These are phyloP conservation scores for Kernera saxatilis DNA, from an alignment of 345 rosid species.

Conservation along the genomic window DNA sequence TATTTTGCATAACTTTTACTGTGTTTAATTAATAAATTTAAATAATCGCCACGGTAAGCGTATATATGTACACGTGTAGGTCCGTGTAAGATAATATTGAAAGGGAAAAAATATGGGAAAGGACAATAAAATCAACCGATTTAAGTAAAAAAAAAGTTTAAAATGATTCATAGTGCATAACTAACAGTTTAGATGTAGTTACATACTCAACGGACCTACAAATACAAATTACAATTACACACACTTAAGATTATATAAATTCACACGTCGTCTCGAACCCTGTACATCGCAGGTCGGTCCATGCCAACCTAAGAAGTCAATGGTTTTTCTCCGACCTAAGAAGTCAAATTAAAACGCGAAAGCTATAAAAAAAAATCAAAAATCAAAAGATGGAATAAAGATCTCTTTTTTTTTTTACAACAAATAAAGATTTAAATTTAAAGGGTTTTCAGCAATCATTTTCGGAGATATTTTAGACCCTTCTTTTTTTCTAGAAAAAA, in stretches of 20 bases:
- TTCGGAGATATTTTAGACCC: background rate
- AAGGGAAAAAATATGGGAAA: background rate
- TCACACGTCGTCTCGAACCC: background rate
- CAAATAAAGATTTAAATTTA: background rate
- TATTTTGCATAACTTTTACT: slow-evolving; percentile 11
- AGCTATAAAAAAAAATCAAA: background rate
- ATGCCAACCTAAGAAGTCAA: background rate
- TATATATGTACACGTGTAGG: background rate
- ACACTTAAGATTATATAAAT: background rate
- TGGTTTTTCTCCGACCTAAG: background rate
- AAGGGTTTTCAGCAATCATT: slow-evolving; percentile 8
- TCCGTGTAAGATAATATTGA: background rate
- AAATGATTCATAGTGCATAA: background rate
- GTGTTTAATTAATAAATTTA: background rate
- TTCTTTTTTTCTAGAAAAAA: slow-evolving; percentile 14
- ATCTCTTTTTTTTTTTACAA: no score
- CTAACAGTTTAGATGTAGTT: background rate
- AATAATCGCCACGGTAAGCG: background rate
- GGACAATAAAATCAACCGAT: background rate
- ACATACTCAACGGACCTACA: background rate
- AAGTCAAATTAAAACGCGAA: slow-evolving; percentile 15
- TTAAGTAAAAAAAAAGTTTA: background rate
- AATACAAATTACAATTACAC: background rate
- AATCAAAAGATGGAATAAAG: no score
- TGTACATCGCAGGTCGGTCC: slow-evolving; percentile 2